Evolutionary conservation across 805 yeast genomes (phyloP).

Genomic region (Saturnispora hagleri): DNA sequence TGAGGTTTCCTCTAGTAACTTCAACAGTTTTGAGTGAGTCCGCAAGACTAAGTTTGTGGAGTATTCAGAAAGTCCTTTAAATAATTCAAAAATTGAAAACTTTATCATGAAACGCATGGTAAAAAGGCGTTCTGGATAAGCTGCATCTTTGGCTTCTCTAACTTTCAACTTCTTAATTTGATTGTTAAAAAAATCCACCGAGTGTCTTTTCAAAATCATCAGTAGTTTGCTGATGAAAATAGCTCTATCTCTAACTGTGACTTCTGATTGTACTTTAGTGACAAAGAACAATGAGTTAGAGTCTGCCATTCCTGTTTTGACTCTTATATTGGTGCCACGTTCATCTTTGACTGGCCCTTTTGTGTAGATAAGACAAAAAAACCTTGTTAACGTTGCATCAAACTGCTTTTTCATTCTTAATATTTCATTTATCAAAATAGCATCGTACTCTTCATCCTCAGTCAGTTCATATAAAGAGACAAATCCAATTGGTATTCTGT

Average conservation of each 20-base stretch:
- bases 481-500: conserved; percentile 38
- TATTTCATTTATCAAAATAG: conserved; percentile 28
- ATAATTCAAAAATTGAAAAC: conserved; percentile 40
- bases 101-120: conserved; percentile 44
- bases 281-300: conserved; percentile 7
- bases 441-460: conserved; percentile 19
- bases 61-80: conserved; percentile 36
- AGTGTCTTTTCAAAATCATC: conserved; percentile 32
- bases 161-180: conserved; percentile 34
- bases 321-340: background rate
- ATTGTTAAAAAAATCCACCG: conserved; percentile 36
- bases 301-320: conserved; percentile 1
- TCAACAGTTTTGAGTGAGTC: conserved; percentile 43
- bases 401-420: conserved; percentile 26
- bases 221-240: conserved; percentile 30
- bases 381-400: conserved; percentile 10
- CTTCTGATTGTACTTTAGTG: conserved; percentile 2
- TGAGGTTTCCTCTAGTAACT: conserved; percentile 25
- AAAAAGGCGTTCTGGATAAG: conserved; percentile 29
- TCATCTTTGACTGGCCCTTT: conserved; percentile 3
- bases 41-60: conserved; percentile 43
- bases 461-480: conserved; percentile 36
- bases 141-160: conserved; percentile 25
- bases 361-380: conserved; percentile 8
- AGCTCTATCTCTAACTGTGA: conserved; percentile 6